Conservation (phyloP, 441 rosid species). For the Gossypium gossypioides region DNA sequence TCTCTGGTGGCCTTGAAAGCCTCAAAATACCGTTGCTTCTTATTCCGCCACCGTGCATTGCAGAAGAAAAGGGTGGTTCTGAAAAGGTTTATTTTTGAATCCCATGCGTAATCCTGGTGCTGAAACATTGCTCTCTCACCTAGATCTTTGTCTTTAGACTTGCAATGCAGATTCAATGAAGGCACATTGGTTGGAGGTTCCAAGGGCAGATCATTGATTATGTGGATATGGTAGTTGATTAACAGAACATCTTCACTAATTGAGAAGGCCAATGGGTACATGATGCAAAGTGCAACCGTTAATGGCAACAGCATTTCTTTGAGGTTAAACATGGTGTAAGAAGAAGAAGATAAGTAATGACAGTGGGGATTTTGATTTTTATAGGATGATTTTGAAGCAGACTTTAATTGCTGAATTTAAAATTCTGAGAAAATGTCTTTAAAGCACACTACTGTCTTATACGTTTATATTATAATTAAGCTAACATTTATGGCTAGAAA, state of each 20-base stretch:
- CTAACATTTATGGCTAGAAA: no score
- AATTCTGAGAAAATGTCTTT: no score
- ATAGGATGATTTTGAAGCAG: no score
- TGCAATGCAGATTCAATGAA: neutral
- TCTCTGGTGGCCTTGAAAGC: slow-evolving; percentile 6
- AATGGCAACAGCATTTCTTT: neutral
- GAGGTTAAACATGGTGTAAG: neutral
- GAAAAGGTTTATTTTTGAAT: neutral
- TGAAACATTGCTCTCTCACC: neutral
- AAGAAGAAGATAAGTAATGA: neutral
- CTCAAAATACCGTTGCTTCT: neutral
- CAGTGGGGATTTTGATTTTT: neutral
- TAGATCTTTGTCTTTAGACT: slow-evolving; percentile 9
- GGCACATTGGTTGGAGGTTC: neutral
- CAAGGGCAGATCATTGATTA: neutral
- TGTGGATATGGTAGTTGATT: neutral
- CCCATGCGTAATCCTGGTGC: neutral
- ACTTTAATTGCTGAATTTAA: no score
- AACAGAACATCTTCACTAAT: neutral
- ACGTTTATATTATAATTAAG: no score
- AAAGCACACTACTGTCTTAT: no score
- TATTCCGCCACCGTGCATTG: neutral
- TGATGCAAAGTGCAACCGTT: neutral
- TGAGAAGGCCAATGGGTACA: neutral
- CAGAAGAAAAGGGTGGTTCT: slow-evolving; percentile 9